Evolutionary conservation across 164 flowering plant genomes (phyloP), one percentile per base, ranked within the genome.

Genomic region (Euptelea pleiosperma): DNA sequence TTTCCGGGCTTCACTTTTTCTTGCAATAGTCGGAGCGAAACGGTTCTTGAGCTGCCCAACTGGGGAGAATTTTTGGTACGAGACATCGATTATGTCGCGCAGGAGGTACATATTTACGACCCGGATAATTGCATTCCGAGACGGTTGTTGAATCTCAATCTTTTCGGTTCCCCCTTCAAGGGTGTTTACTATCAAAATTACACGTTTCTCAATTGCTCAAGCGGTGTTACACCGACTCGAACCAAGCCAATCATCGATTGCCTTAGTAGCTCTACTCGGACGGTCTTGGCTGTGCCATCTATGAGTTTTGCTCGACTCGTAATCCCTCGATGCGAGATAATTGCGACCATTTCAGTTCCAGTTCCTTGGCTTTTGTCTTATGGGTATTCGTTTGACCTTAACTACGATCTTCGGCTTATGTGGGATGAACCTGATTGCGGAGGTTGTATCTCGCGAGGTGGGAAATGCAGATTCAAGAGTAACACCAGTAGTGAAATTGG

Each of bases 161-260:
- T 81, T 10, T 73, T 84, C 0, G 67, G 61, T 24, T 62, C 84
- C 9, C 89, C 87, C 12, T 84, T 87, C 47, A 5, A 4, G 11
- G 65, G 61, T 16, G 5, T 18, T 28, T 55, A 35, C 18, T 37
- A 35, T 40, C 66, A 51, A 14, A 61, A 71, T 65, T 79, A 62
- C 74, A 71, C 74, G 4, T 82, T 84, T 63, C 47, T 78, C 0
- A 73, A 67, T 50, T 87, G 95, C 50, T 80, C 85, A 16, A 0
- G 61, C 22, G 52, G 63, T n/a, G n/a, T n/a, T n/a, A n/a, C n/a
- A n/a, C n/a, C n/a, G n/a, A n/a, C n/a, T n/a, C n/a, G n/a, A n/a
- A n/a, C n/a, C n/a, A n/a, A n/a, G n/a, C n/a, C n/a, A n/a, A n/a
- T n/a, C 48, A 61, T 84, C 14, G 66, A 24, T 25, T 86, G 89